Percentiles rank a stretch among this genome's conserved stretches.
Conservation (phyloP, 768 basidiomycete species). For the Floccularia luteovirens region DNA sequence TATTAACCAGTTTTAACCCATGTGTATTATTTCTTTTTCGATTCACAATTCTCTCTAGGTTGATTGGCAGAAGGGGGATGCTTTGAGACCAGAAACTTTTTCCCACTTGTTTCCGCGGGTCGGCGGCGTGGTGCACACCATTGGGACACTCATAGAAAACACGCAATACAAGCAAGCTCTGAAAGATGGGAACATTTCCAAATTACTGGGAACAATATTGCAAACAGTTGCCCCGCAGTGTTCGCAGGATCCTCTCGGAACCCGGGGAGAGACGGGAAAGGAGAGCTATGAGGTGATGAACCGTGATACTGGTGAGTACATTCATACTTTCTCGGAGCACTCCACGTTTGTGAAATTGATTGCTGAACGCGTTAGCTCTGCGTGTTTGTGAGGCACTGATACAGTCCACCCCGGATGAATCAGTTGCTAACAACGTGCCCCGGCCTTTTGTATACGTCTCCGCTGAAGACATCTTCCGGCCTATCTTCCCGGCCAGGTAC, state of each 20-base stretch:
- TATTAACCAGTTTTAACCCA: slow-evolving; percentile 6
- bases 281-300: slow-evolving; percentile 76
- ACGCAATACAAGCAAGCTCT: slow-evolving; percentile 73
- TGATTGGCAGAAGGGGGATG: slow-evolving; percentile 81
- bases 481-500: slow-evolving; percentile 78
- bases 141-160: slow-evolving; percentile 85
- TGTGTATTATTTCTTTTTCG: slow-evolving; percentile 2
- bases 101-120: slow-evolving; percentile 55
- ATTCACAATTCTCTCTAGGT: too few relatives aligned
- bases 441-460: slow-evolving; percentile 92
- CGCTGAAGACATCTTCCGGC: slow-evolving; percentile 89
- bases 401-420: slow-evolving; percentile 26
- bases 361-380: slow-evolving; percentile 37
- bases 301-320: slow-evolving; percentile 74
- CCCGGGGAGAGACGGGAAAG: slow-evolving; percentile 20
- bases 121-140: slow-evolving; percentile 85
- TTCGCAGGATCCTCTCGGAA: slow-evolving; percentile 55
- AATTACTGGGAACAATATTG: slow-evolving; percentile 38
- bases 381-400: slow-evolving; percentile 75
- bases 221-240: slow-evolving; percentile 12
- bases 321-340: slow-evolving; percentile 4
- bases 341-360: not conserved
- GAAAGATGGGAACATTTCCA: slow-evolving; percentile 45
- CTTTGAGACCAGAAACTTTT: slow-evolving; percentile 72
- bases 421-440: slow-evolving; percentile 19